These are phyloP conservation scores for Eucalyptus urophylla DNA, from an alignment of 345 rosid genomes.

Conservation along the genomic window DNA sequence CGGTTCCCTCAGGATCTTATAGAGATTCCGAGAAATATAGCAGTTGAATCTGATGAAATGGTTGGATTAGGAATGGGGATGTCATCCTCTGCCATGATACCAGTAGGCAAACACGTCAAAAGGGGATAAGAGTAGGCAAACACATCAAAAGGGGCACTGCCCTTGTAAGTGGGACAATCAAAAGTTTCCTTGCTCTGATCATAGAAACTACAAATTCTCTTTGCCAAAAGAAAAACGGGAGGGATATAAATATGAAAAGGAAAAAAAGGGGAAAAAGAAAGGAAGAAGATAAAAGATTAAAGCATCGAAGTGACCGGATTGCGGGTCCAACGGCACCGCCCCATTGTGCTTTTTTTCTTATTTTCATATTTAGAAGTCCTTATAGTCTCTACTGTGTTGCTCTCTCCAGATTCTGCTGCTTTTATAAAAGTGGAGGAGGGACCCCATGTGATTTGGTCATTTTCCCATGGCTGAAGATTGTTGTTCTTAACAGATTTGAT, in stretches of 20 bases:
- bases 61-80: neutral
- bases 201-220: neutral
- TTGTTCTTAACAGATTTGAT: neutral
- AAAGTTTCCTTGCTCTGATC: neutral
- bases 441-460: neutral
- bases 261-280: neutral
- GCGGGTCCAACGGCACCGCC: slow-evolving; percentile 14
- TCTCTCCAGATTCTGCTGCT: slow-evolving; percentile 3
- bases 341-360: neutral
- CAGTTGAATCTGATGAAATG: neutral
- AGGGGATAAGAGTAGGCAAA: neutral
- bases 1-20: neutral
- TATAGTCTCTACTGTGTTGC: neutral
- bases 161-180: neutral
- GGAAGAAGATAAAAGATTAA: neutral
- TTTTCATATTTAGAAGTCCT: slow-evolving; percentile 15
- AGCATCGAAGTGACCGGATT: neutral
- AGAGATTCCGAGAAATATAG: neutral
- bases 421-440: slow-evolving; percentile 2
- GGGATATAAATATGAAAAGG: neutral
- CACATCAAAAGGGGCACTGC: neutral
- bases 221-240: neutral
- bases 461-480: neutral
- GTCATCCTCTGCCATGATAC: neutral
- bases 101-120: neutral